Evolutionary conservation across 768 basidiomycete genomes (phyloP).

Genomic region (Macrolepiota albuminosa): DNA sequence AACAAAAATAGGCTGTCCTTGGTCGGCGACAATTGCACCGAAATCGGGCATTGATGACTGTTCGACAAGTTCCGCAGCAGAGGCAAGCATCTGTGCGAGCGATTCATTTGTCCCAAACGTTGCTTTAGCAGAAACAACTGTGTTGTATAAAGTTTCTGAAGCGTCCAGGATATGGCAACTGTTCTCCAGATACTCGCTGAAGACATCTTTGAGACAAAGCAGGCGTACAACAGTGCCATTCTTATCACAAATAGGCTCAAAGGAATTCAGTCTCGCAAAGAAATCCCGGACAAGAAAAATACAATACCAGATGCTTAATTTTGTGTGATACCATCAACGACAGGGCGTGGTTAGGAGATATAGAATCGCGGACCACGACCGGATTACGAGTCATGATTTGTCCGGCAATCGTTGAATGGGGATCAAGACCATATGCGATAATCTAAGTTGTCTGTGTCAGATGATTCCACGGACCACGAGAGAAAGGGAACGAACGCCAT

Average conservation of each 20-base stretch:
- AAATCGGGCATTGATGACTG: conserved; percentile 5
- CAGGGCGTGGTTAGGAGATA: not conserved
- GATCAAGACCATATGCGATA: conserved; percentile 6
- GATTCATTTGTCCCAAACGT: not conserved
- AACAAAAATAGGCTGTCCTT: not conserved
- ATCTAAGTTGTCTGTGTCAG: not conserved
- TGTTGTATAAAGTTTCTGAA: not conserved
- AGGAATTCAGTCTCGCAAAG: not conserved
- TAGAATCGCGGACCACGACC: not conserved
- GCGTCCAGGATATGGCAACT: not conserved
- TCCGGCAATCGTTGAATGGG: not conserved
- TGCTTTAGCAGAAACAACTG: not conserved
- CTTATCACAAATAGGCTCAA: not conserved
- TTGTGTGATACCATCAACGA: conserved; percentile 4
- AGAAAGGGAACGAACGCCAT: not conserved
- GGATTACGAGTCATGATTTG: conserved; percentile 9
- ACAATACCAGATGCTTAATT: conserved; percentile 4
- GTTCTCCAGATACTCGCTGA: not conserved
- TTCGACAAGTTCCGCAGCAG: not conserved
- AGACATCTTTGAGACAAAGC: conserved; percentile 1
- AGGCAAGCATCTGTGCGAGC: not conserved
- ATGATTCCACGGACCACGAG: not conserved
- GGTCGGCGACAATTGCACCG: not conserved
- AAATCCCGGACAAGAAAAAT: not conserved
- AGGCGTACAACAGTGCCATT: not conserved